phyloP scores from a whole-genome alignment of 305 asterid species.

The Fraxinus velutina region DNA sequence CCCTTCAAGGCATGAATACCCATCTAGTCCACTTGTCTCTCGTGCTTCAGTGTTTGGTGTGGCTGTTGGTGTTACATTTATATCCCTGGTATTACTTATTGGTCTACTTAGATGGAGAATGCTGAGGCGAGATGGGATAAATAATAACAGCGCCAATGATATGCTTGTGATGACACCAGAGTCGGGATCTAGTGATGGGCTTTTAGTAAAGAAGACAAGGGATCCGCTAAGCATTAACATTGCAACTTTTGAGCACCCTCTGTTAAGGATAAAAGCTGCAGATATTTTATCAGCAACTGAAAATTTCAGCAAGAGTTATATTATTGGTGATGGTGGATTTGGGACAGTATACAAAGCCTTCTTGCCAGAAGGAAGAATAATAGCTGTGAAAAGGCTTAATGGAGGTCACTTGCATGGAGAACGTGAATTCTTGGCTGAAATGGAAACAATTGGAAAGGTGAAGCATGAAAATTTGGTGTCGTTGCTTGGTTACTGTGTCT shows the following conservation, averaged over 20 bases:
- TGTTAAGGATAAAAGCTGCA: slow-evolving; percentile 52
- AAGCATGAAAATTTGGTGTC: slow-evolving; percentile 63
- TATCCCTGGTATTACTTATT: slow-evolving; percentile 27
- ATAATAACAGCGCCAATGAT: slow-evolving; percentile 24
- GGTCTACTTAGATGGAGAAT: slow-evolving; percentile 37
- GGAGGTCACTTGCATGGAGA: slow-evolving; percentile 63
- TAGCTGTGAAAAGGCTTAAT: slow-evolving; percentile 72
- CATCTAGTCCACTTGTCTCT: slow-evolving; percentile 22
- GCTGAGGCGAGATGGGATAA: slow-evolving; percentile 24
- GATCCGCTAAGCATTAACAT: slow-evolving; percentile 75
- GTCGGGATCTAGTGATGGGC: slow-evolving; percentile 40
- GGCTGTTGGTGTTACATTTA: slow-evolving; percentile 24
- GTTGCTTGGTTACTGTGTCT: slow-evolving; percentile 67
- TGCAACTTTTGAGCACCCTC: slow-evolving; percentile 65
- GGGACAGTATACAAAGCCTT: slow-evolving; percentile 74
- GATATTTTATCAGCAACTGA: slow-evolving; percentile 65
- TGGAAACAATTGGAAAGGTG: slow-evolving; percentile 84
- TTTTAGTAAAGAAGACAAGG: slow-evolving; percentile 47
- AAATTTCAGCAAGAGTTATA: slow-evolving; percentile 59
- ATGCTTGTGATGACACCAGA: slow-evolving; percentile 34
- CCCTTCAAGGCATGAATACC: slow-evolving; percentile 8
- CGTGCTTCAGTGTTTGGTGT: slow-evolving; percentile 25
- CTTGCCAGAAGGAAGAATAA: slow-evolving; percentile 39
- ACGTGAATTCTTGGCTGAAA: slow-evolving; percentile 75
- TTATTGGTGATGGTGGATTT: slow-evolving; percentile 80